Conservation (phyloP, 768 basidiomycete genomes). For the Serendipita sp. region DNA sequence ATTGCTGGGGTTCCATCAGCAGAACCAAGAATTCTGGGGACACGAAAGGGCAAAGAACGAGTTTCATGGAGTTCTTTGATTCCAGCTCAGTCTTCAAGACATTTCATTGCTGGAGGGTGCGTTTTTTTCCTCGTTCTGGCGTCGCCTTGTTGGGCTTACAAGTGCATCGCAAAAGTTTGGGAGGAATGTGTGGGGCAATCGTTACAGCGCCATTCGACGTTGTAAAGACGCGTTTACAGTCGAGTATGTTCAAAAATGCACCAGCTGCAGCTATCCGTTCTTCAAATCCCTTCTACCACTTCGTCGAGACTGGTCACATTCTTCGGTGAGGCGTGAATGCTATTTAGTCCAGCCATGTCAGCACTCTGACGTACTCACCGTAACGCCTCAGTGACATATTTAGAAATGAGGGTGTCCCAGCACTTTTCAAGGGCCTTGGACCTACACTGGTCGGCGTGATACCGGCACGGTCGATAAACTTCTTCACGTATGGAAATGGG, state of each 20-base stretch:
- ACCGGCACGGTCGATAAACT: constrained; percentile 93
- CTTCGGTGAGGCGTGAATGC: constrained; percentile 41
- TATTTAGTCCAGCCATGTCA: not conserved
- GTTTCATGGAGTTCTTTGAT: constrained; percentile 19
- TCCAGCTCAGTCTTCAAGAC: constrained; percentile 68
- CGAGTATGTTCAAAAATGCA: constrained; percentile 52
- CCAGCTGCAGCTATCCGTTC: constrained; percentile 22
- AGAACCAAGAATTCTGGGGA: not conserved
- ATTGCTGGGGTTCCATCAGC: not conserved
- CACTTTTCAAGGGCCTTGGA: constrained; percentile 87
- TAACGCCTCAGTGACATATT: constrained; percentile 61
- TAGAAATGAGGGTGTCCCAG: constrained; percentile 69
- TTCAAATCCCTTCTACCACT: constrained; percentile 65
- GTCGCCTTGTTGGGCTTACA: not conserved
- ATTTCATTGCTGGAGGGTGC: constrained; percentile 78
- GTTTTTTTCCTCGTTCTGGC: constrained; percentile 17
- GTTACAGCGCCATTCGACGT: constrained; percentile 97
- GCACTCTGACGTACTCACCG: not conserved
- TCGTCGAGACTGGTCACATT: constrained; percentile 87
- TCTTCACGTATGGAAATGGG: constrained; percentile 94
- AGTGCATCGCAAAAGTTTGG: constrained; percentile 45
- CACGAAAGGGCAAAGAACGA: not conserved
- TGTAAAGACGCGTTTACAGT: constrained; percentile 93
- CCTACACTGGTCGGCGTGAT: constrained; percentile 90
- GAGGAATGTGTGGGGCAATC: constrained; percentile 95